Conservation (phyloP, 2,329 filamentous ascomycete species). For the Ophioceras dolichostomum region DNA sequence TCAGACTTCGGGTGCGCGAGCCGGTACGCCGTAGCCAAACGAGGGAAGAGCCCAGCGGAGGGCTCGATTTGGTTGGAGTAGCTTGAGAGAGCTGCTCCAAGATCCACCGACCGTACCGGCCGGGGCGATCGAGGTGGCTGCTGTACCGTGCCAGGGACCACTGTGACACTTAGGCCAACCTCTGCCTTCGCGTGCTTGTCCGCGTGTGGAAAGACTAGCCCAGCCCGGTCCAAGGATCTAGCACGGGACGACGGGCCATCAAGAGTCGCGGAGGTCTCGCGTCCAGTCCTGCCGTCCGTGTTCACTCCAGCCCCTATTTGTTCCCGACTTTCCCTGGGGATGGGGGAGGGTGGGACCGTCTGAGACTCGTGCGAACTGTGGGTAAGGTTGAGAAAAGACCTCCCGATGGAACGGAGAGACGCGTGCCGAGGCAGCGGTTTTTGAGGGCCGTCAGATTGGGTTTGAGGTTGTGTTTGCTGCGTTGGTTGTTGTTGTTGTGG, state of each 20-base stretch:
- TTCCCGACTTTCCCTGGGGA: conserved; percentile 6
- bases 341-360: conserved; percentile 21
- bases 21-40: conserved; percentile 22
- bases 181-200: conserved; percentile 55
- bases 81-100: conserved; percentile 12
- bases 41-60: conserved; percentile 25
- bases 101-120: conserved; percentile 31
- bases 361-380: conserved; percentile 18
- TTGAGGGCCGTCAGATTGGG: no score
- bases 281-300: conserved; percentile 1
- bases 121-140: conserved; percentile 22
- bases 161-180: conserved; percentile 48
- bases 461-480: no score
- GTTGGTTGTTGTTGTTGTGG: no score
- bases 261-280: conserved; percentile 2
- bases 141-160: conserved; percentile 48
- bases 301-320: no score
- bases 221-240: conserved; percentile 50
- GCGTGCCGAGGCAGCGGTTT: conserved; percentile 24
- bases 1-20: conserved; percentile 31
- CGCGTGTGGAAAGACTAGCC: conserved; percentile 37
- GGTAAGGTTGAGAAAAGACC: conserved; percentile 30
- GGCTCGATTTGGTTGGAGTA: no score
- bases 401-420: conserved; percentile 30
- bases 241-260: conserved; percentile 42